Evolutionary conservation across 1,139 yeast genomes (phyloP), one percentile per base, ranked within the genome.

Genomic region (Yamadazyma kanchanaburiensis): DNA sequence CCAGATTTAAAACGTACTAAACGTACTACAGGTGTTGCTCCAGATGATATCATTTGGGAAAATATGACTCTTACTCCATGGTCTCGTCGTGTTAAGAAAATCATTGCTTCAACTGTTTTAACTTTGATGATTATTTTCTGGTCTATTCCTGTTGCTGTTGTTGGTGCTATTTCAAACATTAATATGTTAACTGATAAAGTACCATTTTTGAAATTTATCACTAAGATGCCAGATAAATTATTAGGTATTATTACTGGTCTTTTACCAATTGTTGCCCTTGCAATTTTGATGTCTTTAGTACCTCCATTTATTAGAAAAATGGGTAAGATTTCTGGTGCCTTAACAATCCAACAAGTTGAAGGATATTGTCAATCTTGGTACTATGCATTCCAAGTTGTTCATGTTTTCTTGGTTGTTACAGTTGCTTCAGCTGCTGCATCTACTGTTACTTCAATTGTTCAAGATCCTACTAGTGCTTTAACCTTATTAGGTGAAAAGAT

Each of bases 141-240:
- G 97, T 75, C 95, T 37, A 70, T 88, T 47, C 97, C 97, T 12
- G 96, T 89, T 31, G 95, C 96, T 2, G 86, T 87, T 55, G 96
- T 91, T 33, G 97, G 97, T 80, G 68, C 81, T 49, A 74, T 91
- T 43, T 88, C 97, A 14, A 89, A 89, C 60, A 74, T 91, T 46
- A 77, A 82, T 40, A 73, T 70, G 46, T 67, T 88, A 55, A 84
- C 81, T 22, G 65, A 75, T 30, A 77, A 75, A 41, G 68, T 88
- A 15, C 84, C 64, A 13, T 88, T 82, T 69, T 71, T 89, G 46
- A 53, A 62, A 17, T 89, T 85, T 55, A 74, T 91, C 45, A 58
- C 79, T 51, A 73, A 80, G 19, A 60, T 87, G 63, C 96, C 96
- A 18, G 22, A 43, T 1, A 60, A 54, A 17, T 59, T 91, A 32